Conservation (phyloP, 139 green algal species). For the Closterium sp. region DNA sequence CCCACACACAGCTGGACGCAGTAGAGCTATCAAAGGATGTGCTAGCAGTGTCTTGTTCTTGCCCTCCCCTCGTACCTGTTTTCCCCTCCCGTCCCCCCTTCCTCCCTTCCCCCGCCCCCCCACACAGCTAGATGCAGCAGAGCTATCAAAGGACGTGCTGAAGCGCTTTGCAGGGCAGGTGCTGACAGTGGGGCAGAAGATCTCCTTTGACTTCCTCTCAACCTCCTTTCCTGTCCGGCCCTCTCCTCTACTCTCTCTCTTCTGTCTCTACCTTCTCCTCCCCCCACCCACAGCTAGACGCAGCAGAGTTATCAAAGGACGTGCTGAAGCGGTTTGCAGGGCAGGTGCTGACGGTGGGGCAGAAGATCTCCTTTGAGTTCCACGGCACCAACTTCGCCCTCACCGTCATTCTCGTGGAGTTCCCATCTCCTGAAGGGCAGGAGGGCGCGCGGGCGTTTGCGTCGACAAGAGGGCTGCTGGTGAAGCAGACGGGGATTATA, state of each 20-base stretch:
- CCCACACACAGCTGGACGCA: background rate
- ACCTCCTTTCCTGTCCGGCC: slow-evolving; percentile 74
- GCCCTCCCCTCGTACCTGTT: background rate
- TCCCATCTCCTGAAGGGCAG: slow-evolving; percentile 26
- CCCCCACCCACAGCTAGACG: background rate
- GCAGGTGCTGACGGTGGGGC: slow-evolving; percentile 69
- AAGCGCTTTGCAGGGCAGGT: slow-evolving; percentile 51
- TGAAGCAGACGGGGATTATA: slow-evolving; percentile 44
- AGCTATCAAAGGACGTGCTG: background rate
- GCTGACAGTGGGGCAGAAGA: slow-evolving; percentile 71
- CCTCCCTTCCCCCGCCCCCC: background rate
- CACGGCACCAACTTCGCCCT: slow-evolving; percentile 81
- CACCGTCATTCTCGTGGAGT: slow-evolving; percentile 60
- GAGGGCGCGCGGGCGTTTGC: background rate
- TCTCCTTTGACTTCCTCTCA: slow-evolving; percentile 85
- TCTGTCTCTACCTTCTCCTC: too few relatives aligned
- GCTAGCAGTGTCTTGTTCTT: slow-evolving; percentile 41
- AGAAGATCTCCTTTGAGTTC: slow-evolving; percentile 88
- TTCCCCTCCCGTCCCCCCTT: background rate
- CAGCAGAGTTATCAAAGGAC: background rate
- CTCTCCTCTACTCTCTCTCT: slow-evolving; percentile 45
- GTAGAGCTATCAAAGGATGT: background rate
- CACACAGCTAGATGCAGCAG: slow-evolving; percentile 1
- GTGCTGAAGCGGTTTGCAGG: slow-evolving; percentile 3
- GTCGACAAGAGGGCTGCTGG: slow-evolving; percentile 42